Conservation (phyloP, 1,284 basidiomycete species). For the Volvariella surrecta region DNA sequence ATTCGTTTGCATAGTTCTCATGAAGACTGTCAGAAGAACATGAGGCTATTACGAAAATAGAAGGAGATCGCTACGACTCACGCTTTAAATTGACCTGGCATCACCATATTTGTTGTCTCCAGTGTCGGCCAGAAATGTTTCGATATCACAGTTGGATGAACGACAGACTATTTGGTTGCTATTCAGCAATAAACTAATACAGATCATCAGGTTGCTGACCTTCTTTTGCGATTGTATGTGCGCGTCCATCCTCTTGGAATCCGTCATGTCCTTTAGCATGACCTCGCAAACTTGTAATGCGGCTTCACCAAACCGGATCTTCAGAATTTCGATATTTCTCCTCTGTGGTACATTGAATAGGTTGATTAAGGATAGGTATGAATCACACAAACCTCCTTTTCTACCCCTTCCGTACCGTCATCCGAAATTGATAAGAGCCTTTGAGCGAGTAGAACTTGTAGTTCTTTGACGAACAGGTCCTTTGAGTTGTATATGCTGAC, state of each 20-base stretch:
- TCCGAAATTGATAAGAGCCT: slow-evolving; percentile 72
- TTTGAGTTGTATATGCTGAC: slow-evolving; percentile 95
- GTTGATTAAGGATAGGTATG: neutral
- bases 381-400: slow-evolving; percentile 64
- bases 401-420: slow-evolving; percentile 74
- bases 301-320: slow-evolving; percentile 87
- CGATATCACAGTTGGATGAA: slow-evolving; percentile 88
- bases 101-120: slow-evolving; percentile 61
- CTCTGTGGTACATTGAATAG: slow-evolving; percentile 38
- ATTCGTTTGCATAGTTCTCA: slow-evolving; percentile 69
- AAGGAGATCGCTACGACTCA: slow-evolving; percentile 29
- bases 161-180: slow-evolving; percentile 40
- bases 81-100: slow-evolving; percentile 80
- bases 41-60: neutral
- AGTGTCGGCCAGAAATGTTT: slow-evolving; percentile 89
- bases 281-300: slow-evolving; percentile 91
- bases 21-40: slow-evolving; percentile 45
- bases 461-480: slow-evolving; percentile 89
- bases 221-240: slow-evolving; percentile 70
- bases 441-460: slow-evolving; percentile 84
- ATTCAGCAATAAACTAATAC: neutral
- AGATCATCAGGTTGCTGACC: slow-evolving; percentile 24
- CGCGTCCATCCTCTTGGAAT: slow-evolving; percentile 81
- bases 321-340: slow-evolving; percentile 86
- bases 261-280: slow-evolving; percentile 93